Conservation (phyloP, 2,329 filamentous ascomycete genomes). For the Cytospora paraplurivora region DNA sequence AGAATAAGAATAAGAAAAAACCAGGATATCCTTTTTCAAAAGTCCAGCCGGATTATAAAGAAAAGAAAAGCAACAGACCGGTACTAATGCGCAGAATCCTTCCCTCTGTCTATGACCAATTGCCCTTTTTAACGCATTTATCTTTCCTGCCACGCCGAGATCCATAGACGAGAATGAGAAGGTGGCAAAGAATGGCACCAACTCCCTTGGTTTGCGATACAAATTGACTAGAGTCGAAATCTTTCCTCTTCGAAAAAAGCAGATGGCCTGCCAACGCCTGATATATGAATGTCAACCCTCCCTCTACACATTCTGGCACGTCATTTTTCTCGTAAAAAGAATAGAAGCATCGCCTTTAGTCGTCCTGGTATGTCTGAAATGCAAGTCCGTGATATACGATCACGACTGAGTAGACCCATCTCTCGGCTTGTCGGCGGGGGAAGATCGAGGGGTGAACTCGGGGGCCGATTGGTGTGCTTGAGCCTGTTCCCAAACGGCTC, state of each 20-base stretch:
- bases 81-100: conserved; percentile 19
- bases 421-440: background rate
- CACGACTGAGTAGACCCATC: conserved; percentile 21
- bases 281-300: conserved; percentile 19
- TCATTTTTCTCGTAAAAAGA: conserved; percentile 28
- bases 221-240: conserved; percentile 22
- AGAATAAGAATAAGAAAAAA: conserved; percentile 26
- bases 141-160: conserved; percentile 29
- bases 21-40: conserved; percentile 20
- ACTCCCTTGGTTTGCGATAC: conserved; percentile 12
- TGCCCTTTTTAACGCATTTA: conserved; percentile 23
- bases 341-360: conserved; percentile 20
- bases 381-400: conserved; percentile 20
- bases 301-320: conserved; percentile 26
- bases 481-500: background rate
- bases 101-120: conserved; percentile 27
- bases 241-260: conserved; percentile 29
- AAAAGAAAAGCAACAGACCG: conserved; percentile 17
- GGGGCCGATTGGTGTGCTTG: background rate
- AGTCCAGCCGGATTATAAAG: conserved; percentile 22
- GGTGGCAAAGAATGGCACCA: conserved; percentile 7
- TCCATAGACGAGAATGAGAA: conserved; percentile 16
- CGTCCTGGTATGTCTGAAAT: conserved; percentile 22
- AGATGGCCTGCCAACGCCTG: conserved; percentile 27
- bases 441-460: background rate